Evolutionary conservation across 139 green algal species (phyloP).

Genomic region (Closterium sp.): DNA sequence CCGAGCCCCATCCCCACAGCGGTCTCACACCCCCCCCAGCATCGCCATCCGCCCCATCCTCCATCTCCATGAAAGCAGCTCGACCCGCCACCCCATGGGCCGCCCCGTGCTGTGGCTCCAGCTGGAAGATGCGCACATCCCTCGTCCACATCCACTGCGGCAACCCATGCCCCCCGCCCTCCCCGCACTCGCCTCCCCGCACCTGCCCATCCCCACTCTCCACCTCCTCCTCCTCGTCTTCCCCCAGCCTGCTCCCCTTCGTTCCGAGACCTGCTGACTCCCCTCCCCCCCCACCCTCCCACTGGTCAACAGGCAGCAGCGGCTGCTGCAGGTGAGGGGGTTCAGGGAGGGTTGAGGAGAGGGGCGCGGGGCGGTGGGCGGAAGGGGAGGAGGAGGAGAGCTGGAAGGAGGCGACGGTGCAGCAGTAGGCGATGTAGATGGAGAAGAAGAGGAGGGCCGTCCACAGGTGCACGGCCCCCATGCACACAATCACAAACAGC

Average conservation of each 20-base stretch:
- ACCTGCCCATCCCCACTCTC: neutral
- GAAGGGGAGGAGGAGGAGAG: neutral
- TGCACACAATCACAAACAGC: constrained; percentile 32
- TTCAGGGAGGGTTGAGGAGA: neutral
- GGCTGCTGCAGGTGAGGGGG: neutral
- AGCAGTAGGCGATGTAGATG: constrained; percentile 45
- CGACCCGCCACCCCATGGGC: neutral
- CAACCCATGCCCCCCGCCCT: neutral
- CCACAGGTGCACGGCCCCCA: constrained; percentile 23
- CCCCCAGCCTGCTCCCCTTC: neutral
- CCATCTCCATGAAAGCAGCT: neutral
- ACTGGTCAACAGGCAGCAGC: neutral
- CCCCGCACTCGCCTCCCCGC: neutral
- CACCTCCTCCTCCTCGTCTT: neutral
- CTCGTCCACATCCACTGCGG: constrained; percentile 47
- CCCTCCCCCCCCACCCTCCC: neutral
- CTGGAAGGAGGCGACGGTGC: constrained; percentile 13
- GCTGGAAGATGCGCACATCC: neutral
- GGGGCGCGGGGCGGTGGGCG: neutral
- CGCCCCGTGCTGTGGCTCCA: neutral
- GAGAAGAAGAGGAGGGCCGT: constrained; percentile 40
- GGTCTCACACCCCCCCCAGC: constrained; percentile 1
- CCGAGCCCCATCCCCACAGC: constrained; percentile 48
- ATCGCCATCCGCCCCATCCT: neutral
- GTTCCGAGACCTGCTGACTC: neutral